Evolutionary conservation across 345 rosid species (phyloP), one percentile per base, ranked within the genome.

Genomic region (Schrenkiella parvula): DNA sequence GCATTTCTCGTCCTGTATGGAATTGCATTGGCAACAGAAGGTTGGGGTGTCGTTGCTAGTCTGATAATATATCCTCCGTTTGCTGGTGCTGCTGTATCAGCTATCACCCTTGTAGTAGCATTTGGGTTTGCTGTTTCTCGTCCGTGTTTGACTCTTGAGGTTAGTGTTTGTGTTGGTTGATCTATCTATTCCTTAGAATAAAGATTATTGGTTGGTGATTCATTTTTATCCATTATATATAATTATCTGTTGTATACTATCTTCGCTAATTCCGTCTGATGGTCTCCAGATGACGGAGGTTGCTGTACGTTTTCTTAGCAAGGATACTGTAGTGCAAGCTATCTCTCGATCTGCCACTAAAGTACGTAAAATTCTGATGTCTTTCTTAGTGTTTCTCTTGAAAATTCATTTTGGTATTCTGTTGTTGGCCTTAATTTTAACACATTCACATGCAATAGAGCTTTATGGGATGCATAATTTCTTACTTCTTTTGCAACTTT

Each of bases 1-100:
- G 97, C 98, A 60, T 95, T 95, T 85, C 96, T 95, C 58, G 80
- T 95, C 82, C 90, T 95, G 57, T 95, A 92, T 80, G 99, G 98
- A 77, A 82, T 95, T 78, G 99, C 99, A 28, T 82, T 95, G 82
- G 98, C 99, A 75, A 92, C 86, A 64, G 99, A 95, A 77, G 99
- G 97, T 68, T 95, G 99, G 99, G 99, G 99, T 64, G 99, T 95
- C 48, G 96, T 95, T 74, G 99, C 99, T 65, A 95, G 99, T 84
- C 88, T 95, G 83, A 87, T 77, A 68, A 90, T 95, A 68, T 88
- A 90, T 82, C 99, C 99, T 47, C 99, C 99, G 18, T 95, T 90
- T 82, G 98, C 98, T 75, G 99, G 99, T 76, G 98, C 99, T 78
- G 96, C 99, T 70, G 98, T 95, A 35, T 95, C 99, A 19, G 98